Percentiles rank a stretch among this genome's conserved stretches.
These are phyloP conservation scores for Ichthyophthirius multifiliis DNA, from an alignment of 169 alveolate species.

Conservation along the genomic window DNA sequence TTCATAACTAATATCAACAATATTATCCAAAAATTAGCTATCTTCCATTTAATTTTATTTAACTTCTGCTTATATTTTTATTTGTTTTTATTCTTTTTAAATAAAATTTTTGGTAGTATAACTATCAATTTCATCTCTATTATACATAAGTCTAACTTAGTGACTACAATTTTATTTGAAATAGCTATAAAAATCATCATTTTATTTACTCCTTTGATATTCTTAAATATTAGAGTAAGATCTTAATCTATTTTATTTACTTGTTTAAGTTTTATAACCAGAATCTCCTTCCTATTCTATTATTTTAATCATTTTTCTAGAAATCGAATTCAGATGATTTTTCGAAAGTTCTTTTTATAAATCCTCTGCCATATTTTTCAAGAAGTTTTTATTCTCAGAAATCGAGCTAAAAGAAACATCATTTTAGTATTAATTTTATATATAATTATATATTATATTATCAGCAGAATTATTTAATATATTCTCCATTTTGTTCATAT, in stretches of 20 bases:
- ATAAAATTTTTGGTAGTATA: too few species aligned
- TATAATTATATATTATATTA: not conserved
- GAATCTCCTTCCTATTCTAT: not conserved
- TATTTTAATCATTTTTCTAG: not conserved
- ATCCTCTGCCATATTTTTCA: constrained; percentile 1
- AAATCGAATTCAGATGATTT: not conserved
- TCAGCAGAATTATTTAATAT: not conserved
- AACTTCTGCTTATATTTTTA: too few species aligned
- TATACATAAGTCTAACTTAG: too few species aligned
- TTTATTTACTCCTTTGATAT: not conserved
- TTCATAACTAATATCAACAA: too few species aligned
- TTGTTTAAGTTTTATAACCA: not conserved
- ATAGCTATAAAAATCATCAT: not conserved
- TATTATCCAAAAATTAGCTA: too few species aligned
- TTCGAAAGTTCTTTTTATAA: not conserved
- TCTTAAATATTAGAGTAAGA: not conserved
- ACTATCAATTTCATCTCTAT: too few species aligned
- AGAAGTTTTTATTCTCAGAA: not conserved
- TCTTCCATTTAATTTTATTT: too few species aligned
- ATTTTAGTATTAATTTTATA: not conserved
- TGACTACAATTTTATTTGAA: not conserved
- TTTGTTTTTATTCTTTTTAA: too few species aligned
- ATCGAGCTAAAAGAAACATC: not conserved
- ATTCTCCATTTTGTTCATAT: not conserved
- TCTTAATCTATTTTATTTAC: not conserved